Conservation (phyloP, 2,329 filamentous ascomycete species). For the Ascochyta koolunga region DNA sequence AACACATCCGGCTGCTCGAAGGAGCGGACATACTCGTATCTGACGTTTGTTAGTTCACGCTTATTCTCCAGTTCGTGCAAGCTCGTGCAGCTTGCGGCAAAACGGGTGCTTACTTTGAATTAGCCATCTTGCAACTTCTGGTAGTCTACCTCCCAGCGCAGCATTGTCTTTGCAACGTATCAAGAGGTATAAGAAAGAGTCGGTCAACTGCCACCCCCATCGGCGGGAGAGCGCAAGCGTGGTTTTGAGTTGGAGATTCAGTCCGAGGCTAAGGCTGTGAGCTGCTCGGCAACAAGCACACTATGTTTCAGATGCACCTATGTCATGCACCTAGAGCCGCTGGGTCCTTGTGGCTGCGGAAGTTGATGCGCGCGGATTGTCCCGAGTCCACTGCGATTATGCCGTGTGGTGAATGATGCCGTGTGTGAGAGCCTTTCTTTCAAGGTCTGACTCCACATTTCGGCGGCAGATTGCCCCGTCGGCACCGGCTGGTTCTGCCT, state of each 20-base stretch:
- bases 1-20: constrained; percentile 85
- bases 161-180: constrained; percentile 3
- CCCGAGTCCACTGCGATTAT: constrained; percentile 1
- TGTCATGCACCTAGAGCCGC: constrained; percentile 10
- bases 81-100: not conserved
- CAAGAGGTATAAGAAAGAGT: constrained; percentile 12
- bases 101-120: constrained; percentile 15
- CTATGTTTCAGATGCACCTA: constrained; percentile 16
- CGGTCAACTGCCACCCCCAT: constrained; percentile 2
- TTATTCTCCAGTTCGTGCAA: constrained; percentile 1
- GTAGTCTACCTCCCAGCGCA: constrained; percentile 4
- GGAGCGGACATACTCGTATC: constrained; percentile 89
- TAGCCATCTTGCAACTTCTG: constrained; percentile 11
- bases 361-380: constrained; percentile 4
- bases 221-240: constrained; percentile 6
- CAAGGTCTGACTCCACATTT: constrained; percentile 10
- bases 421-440: constrained; percentile 11
- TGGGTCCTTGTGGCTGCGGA: constrained; percentile 4
- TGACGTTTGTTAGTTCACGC: constrained; percentile 49
- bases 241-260: constrained; percentile 16
- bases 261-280: constrained; percentile 19
- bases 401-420: constrained; percentile 5
- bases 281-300: constrained; percentile 12
- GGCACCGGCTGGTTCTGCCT: not conserved
- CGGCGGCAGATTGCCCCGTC: constrained; percentile 9